Conservation (phyloP, 116 monocot genomes). For the Zostera marina region DNA sequence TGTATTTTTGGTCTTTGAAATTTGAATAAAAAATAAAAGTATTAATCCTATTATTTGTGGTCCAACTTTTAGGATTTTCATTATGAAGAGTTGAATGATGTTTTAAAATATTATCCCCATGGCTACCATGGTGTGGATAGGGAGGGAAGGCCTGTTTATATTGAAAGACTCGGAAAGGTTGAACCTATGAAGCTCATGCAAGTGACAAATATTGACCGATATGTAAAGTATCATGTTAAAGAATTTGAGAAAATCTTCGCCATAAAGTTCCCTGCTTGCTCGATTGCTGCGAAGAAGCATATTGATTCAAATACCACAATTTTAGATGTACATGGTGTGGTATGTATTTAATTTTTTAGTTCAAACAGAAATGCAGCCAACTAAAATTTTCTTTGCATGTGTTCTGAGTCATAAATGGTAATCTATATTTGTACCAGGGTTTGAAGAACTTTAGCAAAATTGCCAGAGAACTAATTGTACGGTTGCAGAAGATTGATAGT, state of each 20-base stretch:
- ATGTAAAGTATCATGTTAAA: slow-evolving; percentile 79
- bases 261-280: slow-evolving; percentile 90
- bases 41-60: neutral
- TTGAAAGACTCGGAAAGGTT: slow-evolving; percentile 90
- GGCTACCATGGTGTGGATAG: slow-evolving; percentile 98
- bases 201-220: slow-evolving; percentile 83
- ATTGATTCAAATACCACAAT: slow-evolving; percentile 93
- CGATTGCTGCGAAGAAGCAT: slow-evolving; percentile 84
- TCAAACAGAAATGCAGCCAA: neutral
- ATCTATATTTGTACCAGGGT: slow-evolving; percentile 24
- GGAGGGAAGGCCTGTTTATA: slow-evolving; percentile 89
- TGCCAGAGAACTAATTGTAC: slow-evolving; percentile 65
- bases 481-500: slow-evolving; percentile 77
- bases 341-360: slow-evolving; percentile 18
- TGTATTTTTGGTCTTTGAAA: no score
- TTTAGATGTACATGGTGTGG: slow-evolving; percentile 99
- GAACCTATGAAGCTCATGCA: slow-evolving; percentile 84
- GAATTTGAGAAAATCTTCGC: slow-evolving; percentile 82
- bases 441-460: slow-evolving; percentile 86
- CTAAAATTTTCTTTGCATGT: neutral
- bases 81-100: slow-evolving; percentile 55
- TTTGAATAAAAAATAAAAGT: neutral
- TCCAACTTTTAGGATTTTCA: slow-evolving; percentile 63
- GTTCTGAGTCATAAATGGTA: neutral
- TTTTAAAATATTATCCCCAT: slow-evolving; percentile 83